Base-by-base conservation (phyloP, 1,139 yeast species). In the Torulaspora pretoriensis region DNA sequence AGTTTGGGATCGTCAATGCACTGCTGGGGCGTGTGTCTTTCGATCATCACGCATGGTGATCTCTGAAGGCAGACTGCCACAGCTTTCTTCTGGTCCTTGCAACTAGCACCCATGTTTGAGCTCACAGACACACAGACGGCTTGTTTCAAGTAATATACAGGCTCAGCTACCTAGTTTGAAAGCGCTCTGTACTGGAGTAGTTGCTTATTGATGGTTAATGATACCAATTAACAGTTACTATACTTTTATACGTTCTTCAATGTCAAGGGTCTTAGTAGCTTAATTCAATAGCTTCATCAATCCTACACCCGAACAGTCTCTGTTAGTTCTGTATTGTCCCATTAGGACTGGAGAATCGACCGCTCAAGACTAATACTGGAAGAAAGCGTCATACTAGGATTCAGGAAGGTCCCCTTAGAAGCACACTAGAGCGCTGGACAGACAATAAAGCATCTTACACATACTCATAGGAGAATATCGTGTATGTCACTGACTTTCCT, bases 21-120 rank as follows among this genome's bases (percentile, higher is more conserved):
- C 49, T 88, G 83, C 53, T 86, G 83, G 3, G 98, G 98, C 2
- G 89, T 86, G 66, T 92, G 77, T 52, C 98, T 73, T 52, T 92
- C 87, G 32, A 92, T 77, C 70, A 92, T 75, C 45, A 92, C 98
- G 67, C 98, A 92, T 12, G 97, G 97, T 4, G 97, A 89, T 63
- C 97, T 74, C 65, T 92, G 98, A 40, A 92, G 74, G 62, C 98
- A 92, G 19, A 92, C 83, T 6, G 97, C 97, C 51, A 92, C 88
- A 12, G 95, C 96, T 58, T 80, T 87, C 59, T 89, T 79, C 60
- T 90, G 94, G 66, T 92, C 98, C 60, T 86, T 83, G 67, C 98
- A 92, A 74, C 96, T 89, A 47, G 68, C 68, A 38, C 60, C 67
- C 68, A 64, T 64, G 6, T 29, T 17, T 4, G 26, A 36, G 24